Conservation (phyloP, 805 yeast genomes). For the Wickerhamiella cacticola region DNA sequence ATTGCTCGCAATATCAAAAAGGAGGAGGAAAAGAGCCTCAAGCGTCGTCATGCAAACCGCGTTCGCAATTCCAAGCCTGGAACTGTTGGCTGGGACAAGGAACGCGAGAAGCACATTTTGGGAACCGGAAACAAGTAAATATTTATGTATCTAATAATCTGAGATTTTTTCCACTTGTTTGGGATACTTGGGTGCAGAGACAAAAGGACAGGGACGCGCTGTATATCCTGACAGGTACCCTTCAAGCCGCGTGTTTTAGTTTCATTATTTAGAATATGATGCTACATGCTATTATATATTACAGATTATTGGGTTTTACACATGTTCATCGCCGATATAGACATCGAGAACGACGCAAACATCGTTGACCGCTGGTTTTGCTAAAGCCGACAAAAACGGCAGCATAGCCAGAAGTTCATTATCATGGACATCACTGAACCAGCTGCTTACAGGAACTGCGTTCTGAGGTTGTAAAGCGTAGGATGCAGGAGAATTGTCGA, state of each 20-base stretch:
- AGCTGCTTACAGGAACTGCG: slow-evolving; percentile 90
- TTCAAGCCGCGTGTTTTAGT: background rate
- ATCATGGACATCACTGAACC: slow-evolving; percentile 98
- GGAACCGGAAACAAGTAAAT: slow-evolving; percentile 46
- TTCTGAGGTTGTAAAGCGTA: slow-evolving; percentile 96
- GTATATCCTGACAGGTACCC: too few species aligned
- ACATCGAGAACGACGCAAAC: slow-evolving; percentile 79
- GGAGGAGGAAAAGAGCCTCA: slow-evolving; percentile 57
- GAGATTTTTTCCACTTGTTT: background rate
- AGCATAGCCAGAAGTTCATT: slow-evolving; percentile 84
- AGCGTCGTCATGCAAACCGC: slow-evolving; percentile 71
- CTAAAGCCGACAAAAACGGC: slow-evolving; percentile 79
- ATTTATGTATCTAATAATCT: background rate
- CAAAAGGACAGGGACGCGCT: too few species aligned
- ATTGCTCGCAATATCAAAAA: slow-evolving; percentile 80
- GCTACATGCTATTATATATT: slow-evolving; percentile 2
- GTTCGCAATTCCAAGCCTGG: slow-evolving; percentile 58
- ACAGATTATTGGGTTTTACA: background rate
- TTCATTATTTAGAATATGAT: too few species aligned
- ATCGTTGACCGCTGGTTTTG: slow-evolving; percentile 62
- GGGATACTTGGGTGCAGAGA: too few species aligned
- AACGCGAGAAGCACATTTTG: slow-evolving; percentile 77
- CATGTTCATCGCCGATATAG: slow-evolving; percentile 16
- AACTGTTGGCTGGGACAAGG: slow-evolving; percentile 37
- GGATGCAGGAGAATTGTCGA: slow-evolving; percentile 98